Evolutionary conservation across 805 yeast genomes (phyloP).

Genomic region (Candida insectalens): DNA sequence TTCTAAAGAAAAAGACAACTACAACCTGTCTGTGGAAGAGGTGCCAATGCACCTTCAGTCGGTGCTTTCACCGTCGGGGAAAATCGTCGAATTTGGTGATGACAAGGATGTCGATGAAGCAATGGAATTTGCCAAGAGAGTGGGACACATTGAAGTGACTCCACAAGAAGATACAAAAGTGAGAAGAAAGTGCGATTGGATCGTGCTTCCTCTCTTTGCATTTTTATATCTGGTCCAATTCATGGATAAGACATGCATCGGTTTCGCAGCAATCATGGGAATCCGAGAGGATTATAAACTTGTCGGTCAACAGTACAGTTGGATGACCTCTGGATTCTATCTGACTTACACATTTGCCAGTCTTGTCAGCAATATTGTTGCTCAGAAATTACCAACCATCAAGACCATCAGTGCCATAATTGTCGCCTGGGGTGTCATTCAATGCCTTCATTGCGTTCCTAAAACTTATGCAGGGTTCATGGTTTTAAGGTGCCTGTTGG

Average conservation of each 20-base stretch:
- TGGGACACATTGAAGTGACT: not conserved
- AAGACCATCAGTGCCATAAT: constrained; percentile 27
- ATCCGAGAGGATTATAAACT: constrained; percentile 29
- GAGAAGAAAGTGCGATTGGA: not conserved
- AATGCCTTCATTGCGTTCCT: constrained; percentile 37
- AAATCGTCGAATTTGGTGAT: not conserved
- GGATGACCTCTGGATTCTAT: constrained; percentile 30
- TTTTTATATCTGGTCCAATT: constrained; percentile 8
- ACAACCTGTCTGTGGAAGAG: too few relatives aligned
- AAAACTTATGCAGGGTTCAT: constrained; percentile 34
- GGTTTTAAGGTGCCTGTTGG: constrained; percentile 36
- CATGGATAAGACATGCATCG: constrained; percentile 32
- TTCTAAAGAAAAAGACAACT: too few relatives aligned
- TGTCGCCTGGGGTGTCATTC: constrained; percentile 51
- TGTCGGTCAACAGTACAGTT: constrained; percentile 35
- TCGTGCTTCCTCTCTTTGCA: not conserved
- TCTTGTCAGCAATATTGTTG: not conserved
- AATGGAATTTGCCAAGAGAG: not conserved
- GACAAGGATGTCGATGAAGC: not conserved
- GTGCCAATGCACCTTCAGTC: too few relatives aligned
- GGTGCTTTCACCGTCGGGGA: not conserved
- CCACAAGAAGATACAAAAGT: constrained; percentile 2
- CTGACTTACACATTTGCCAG: constrained; percentile 30
- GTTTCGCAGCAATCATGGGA: constrained; percentile 39
- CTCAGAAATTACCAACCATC: constrained; percentile 13